A percentile compares a stretch with the other conserved stretches of the same genome.
phyloP scores from a whole-genome alignment of 805 yeast species.

The Yamadazyma olivae region DNA sequence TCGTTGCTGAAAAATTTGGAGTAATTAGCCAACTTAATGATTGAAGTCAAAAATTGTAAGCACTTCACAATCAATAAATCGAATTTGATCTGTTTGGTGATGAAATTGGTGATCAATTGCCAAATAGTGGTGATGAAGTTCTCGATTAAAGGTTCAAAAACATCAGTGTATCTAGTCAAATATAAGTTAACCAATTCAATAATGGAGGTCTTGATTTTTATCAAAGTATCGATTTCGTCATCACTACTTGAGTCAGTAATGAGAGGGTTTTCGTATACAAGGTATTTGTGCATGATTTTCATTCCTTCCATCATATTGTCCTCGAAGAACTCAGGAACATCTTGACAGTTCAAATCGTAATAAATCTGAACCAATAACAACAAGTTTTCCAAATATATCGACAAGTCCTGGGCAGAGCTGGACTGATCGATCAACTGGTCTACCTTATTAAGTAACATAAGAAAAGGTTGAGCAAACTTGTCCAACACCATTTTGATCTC shows the following conservation, averaged over 20 bases:
- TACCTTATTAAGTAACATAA: conserved; percentile 62
- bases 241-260: conserved; percentile 59
- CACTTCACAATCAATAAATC: conserved; percentile 83
- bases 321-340: conserved; percentile 96
- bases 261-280: conserved; percentile 55
- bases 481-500: conserved; percentile 87
- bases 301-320: conserved; percentile 78
- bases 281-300: conserved; percentile 78
- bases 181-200: conserved; percentile 84
- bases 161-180: conserved; percentile 88
- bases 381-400: conserved; percentile 66
- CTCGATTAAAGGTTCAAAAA: conserved; percentile 73
- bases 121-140: conserved; percentile 81
- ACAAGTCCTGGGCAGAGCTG: conserved; percentile 23
- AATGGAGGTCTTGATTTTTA: conserved; percentile 74
- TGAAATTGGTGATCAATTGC: conserved; percentile 61
- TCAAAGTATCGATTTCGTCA: conserved; percentile 64
- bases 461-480: conserved; percentile 77
- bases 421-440: conserved; percentile 57
- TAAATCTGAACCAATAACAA: conserved; percentile 74
- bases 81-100: conserved; percentile 69
- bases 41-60: conserved; percentile 76
- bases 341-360: conserved; percentile 95
- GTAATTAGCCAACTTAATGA: conserved; percentile 68
- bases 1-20: conserved; percentile 60